These are phyloP conservation scores for Elaeis oleifera DNA, from an alignment of 202 grass and related monocot species.

Conservation along the genomic window DNA sequence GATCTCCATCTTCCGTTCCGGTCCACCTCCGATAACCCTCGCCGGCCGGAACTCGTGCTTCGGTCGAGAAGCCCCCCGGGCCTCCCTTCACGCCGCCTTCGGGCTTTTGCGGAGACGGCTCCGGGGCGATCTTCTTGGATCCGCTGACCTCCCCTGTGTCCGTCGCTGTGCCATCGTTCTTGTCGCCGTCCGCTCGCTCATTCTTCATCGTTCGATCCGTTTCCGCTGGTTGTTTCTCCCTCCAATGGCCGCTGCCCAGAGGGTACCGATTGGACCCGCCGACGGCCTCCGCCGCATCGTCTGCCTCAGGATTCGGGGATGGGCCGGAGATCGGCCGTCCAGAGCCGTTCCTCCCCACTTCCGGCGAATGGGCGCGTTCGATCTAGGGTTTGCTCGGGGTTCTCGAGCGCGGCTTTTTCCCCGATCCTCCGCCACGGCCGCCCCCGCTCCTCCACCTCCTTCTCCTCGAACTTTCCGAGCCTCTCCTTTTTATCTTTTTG, in stretches of 20 bases:
- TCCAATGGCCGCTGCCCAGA: too few relatives aligned
- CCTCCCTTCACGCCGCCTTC: background rate
- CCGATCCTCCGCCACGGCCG: too few relatives aligned
- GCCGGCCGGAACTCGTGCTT: background rate
- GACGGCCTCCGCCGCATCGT: background rate
- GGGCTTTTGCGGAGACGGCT: background rate
- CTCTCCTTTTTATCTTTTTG: conserved; percentile 1
- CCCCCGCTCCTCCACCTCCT: background rate
- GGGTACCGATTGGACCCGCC: too few relatives aligned
- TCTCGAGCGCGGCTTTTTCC: too few relatives aligned
- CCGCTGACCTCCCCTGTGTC: background rate
- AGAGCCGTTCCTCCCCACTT: too few relatives aligned
- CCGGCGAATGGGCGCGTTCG: too few relatives aligned
- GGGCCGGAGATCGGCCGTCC: background rate
- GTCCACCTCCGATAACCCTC: background rate
- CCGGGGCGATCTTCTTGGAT: background rate
- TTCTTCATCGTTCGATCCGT: background rate
- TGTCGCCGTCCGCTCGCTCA: background rate
- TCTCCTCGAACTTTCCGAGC: conserved; percentile 5
- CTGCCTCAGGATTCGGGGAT: background rate
- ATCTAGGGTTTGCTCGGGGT: too few relatives aligned
- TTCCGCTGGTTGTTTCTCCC: background rate
- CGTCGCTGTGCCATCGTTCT: background rate
- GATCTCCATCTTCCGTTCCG: background rate
- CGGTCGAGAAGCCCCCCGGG: background rate